These are phyloP conservation scores for Rhododendron kiyosumense DNA, from an alignment of 148 eudicot species.

Conservation along the genomic window DNA sequence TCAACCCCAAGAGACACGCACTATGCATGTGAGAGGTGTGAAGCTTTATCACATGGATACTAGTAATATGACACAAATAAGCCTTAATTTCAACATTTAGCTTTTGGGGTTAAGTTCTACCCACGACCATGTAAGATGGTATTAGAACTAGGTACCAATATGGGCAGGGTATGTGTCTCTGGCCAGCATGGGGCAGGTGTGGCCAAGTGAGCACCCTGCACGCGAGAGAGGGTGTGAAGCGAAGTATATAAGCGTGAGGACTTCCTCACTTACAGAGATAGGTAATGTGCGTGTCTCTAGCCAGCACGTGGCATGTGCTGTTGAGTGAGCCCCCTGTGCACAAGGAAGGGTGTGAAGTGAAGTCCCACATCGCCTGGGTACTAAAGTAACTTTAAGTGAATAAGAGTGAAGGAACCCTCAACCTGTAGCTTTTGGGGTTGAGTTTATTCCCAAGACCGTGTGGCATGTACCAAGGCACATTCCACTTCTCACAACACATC, in stretches of 20 bases:
- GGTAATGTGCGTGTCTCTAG: neutral
- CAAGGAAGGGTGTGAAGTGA: neutral
- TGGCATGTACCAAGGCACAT: neutral
- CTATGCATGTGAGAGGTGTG: too few species aligned
- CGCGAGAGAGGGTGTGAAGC: neutral
- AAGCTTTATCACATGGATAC: too few species aligned
- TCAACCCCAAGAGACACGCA: too few species aligned
- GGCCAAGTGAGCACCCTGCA: neutral
- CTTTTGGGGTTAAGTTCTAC: neutral
- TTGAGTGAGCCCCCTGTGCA: neutral
- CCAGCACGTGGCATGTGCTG: neutral
- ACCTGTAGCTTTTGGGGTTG: neutral
- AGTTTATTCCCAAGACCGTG: neutral
- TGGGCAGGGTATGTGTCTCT: neutral
- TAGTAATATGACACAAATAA: too few species aligned
- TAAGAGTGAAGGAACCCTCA: neutral
- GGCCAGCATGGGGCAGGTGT: neutral
- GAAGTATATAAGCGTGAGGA: neutral
- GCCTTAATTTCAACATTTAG: too few species aligned
- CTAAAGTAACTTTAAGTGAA: neutral
- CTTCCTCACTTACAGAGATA: neutral
- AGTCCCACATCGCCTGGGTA: neutral
- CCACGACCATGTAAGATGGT: neutral
- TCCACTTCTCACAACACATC: neutral
- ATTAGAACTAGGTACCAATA: neutral